Base-by-base conservation (phyloP, 2,329 filamentous ascomycete genomes). In the Aspergillus sp. region DNA sequence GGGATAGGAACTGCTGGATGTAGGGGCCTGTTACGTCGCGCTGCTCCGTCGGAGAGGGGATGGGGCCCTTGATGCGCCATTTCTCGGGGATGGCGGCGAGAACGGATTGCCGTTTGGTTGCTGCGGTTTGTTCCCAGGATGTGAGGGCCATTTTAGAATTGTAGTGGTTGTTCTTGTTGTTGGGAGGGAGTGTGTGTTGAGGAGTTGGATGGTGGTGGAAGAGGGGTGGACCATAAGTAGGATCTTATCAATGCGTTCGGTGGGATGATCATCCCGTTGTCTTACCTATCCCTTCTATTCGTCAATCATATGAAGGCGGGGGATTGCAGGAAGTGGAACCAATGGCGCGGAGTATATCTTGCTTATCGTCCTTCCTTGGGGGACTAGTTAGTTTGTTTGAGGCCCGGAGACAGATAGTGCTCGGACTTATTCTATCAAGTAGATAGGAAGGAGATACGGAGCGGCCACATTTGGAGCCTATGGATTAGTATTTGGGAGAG, bases 21-120 rank as follows among this genome's bases (percentile, higher is more conserved):
- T 83, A 88, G 13, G 75, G 60, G 5, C 83, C 83, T 0, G 84
- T 86, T 8, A 87, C 80, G 70, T 86, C 84, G 66, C 79, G 80
- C 59, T 86, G 81, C 61, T 87, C 78, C 53, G 80, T 74, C 0
- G 77, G 68, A 1, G 81, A 72, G 2, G 85, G 85, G 1, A 84
- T 69, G 7, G 75, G 72, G 39, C 72, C 70, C 8, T 76, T 52
- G 3, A 88, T 71, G 21, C 77, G 78, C 86, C 86, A 88, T 74
- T 84, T 79, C 36, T 78, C 57, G 0, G 86, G 85, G 53, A 89
- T 87, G 2, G 82, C 75, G 8, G 80, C 74, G 25, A 83, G 75
- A 55, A 86, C 81, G 0, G 81, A 77, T 32, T 83, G 79, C 42
- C 84, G 80, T 71, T 88, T 88, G 19, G 77, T 75, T 57, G 80